Percentiles rank a stretch among this genome's conserved stretches.
Evolutionary conservation across 306 rosid genomes (phyloP).

Genomic region (Citrullus colocynthis): DNA sequence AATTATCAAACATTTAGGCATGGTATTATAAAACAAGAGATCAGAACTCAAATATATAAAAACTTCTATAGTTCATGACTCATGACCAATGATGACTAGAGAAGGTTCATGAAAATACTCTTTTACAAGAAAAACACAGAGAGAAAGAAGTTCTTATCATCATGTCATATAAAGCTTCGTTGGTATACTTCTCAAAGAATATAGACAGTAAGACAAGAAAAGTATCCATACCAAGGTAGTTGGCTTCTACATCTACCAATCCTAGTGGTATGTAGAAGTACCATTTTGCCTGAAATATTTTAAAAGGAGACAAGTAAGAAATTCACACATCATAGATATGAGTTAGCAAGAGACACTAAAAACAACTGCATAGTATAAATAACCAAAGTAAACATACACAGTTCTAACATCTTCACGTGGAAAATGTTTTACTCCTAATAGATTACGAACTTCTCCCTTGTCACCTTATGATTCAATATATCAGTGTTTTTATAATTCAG

Average conservation of each 20-base stretch:
- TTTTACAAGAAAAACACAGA: background rate
- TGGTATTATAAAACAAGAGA: background rate
- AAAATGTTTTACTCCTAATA: background rate
- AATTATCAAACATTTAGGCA: background rate
- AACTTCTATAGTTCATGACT: background rate
- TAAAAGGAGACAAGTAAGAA: conserved; percentile 1
- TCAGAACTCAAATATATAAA: background rate
- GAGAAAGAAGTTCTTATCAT: background rate
- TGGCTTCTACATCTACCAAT: conserved; percentile 88
- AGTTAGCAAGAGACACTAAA: background rate
- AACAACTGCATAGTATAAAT: background rate
- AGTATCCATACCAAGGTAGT: conserved; percentile 62
- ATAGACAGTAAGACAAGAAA: background rate
- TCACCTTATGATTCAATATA: background rate
- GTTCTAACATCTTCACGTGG: background rate
- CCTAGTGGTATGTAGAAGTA: conserved; percentile 68
- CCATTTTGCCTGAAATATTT: conserved; percentile 69
- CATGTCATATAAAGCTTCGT: background rate
- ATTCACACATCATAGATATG: background rate
- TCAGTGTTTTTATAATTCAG: background rate
- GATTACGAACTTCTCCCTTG: background rate
- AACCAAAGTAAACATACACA: background rate
- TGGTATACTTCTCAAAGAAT: background rate
- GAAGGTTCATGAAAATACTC: background rate
- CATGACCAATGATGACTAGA: background rate